Evolutionary conservation across 2,329 filamentous ascomycete genomes (phyloP), one percentile per base, ranked within the genome.

Genomic region (Neonectria faginata): DNA sequence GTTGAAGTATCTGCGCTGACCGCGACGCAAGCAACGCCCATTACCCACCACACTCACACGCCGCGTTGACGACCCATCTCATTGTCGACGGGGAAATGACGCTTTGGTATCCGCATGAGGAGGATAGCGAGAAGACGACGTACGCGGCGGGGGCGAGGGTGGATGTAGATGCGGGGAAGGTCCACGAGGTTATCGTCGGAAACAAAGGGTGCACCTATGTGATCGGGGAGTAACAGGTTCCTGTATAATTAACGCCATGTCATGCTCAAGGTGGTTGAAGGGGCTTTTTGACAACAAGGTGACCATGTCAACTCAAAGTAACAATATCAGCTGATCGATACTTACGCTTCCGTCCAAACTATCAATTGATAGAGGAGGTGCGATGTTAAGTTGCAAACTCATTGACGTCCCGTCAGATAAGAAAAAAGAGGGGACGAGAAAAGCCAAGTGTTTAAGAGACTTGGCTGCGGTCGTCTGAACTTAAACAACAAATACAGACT

Each of bases 131-230:
- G 67, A 91, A 88, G 77, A 83, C 84, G 62, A 88, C 86, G 0
- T 89, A 88, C 65, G 82, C 85, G 0, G 82, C 84, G 1, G 91
- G 90, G 1, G 85, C 85, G 44, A 81, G 90, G 42, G 79, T 92
- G 41, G 90, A 92, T 73, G 89, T 93, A 3, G 88, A 89, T 31
- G 88, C 89, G 2, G 83, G 84, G 8, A 82, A 84, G 62, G 75
- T 86, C 12, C 91, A 93, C 70, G 89, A 92, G 78, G 90, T 92
- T 1, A 92, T 89, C 87, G 84, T 92, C 51, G 90, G 90, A 1
- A 70, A 77, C 1, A 80, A 86, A 64, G 91, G 91, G 0, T 92
- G 91, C 75, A 91, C 88, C 3, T 91, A 90, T 79, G 88, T 89
- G 9, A 87, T 89, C 73, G 87, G 88, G 52, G 87, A 89, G 79